Evolutionary conservation across 768 basidiomycete species (phyloP).

Genomic region (Coprinopsis strossmayeri): DNA sequence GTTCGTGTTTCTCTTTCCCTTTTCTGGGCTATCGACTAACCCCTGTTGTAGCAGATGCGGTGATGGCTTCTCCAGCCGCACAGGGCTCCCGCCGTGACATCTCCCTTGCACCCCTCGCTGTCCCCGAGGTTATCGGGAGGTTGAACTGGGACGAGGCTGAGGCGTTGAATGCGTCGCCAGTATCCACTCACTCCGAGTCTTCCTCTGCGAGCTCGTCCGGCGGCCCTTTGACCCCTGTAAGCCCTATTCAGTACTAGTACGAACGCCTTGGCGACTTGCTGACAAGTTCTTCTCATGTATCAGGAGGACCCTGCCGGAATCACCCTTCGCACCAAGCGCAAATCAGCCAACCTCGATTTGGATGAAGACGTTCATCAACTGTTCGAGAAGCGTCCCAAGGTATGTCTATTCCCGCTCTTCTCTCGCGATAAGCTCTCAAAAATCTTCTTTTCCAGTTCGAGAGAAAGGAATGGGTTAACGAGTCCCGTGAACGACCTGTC

Average conservation of each 20-base stretch:
- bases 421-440: background rate
- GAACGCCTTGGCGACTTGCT: too few species aligned
- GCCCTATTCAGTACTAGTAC: constrained; percentile 8
- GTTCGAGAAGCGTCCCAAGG: constrained; percentile 36
- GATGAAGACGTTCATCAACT: constrained; percentile 9
- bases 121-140: constrained; percentile 1
- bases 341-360: constrained; percentile 15
- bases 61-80: too few species aligned
- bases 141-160: constrained; percentile 10
- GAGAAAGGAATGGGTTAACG: constrained; percentile 12
- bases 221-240: constrained; percentile 25
- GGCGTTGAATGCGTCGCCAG: constrained; percentile 16
- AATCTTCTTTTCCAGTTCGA: constrained; percentile 12
- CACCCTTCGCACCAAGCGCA: constrained; percentile 13
- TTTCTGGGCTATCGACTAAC: too few species aligned
- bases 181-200: constrained; percentile 11
- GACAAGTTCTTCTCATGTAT: constrained; percentile 1
- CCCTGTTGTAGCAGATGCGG: too few species aligned
- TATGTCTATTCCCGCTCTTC: constrained; percentile 11
- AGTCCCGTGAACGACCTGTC: background rate
- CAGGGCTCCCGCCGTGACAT: background rate
- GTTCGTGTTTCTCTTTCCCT: too few species aligned
- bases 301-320: constrained; percentile 12
- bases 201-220: constrained; percentile 14
- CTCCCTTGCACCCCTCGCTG: background rate